Base-by-base conservation (phyloP, 768 basidiomycete species). In the Mycena olivaceomarginata region DNA sequence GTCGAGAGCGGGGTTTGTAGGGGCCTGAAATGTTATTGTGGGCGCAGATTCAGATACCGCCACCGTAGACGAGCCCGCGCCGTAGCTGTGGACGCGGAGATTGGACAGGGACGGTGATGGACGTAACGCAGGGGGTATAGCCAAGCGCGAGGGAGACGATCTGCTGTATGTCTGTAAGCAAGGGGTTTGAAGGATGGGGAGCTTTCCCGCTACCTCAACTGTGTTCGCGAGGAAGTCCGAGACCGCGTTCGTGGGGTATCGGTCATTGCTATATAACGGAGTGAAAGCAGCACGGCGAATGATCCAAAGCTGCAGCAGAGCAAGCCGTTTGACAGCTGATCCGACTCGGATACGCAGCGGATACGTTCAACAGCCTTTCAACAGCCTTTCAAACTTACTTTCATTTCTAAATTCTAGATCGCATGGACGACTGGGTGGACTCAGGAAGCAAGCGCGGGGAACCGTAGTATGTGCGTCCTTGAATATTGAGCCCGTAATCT, bases 71-170 rank as follows among this genome's bases (percentile, higher is more conserved):
- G 84, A 72, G 25, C 85, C 81, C 48, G 84, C 75, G 56, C 86
- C 87, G 83, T 91, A 90, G 78, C 90, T 89, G 79, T 92, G 91
- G 41, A 92, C 89, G 56, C 91, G 89, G 41, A 94, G 85, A 77
- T 89, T 90, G 15, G 93, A 91, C 18, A 92, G 82, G 7, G 93
- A 93, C 3, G 90, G 89, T 0, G 90, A 87, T 2, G 92, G 89
- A 18, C 90, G 90, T 56, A 92, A 82, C 18, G 86, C 85, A 0
- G 89, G 89, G 15, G 92, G 88, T 56, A 93, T 86, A 5, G 87
- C 82, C 57, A 94, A 88, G 65, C 91, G 90, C 25, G 93, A 90
- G 37, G 92, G 89, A 16, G 91, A 88, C 20, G 85, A 79, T 76
- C 83, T 84, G 41, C 11, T 78, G 56, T 64, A 12, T 70, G 63